phyloP scores from a whole-genome alignment of 1,284 basidiomycete genomes.

The Cutaneotrichosporon dermatis region DNA sequence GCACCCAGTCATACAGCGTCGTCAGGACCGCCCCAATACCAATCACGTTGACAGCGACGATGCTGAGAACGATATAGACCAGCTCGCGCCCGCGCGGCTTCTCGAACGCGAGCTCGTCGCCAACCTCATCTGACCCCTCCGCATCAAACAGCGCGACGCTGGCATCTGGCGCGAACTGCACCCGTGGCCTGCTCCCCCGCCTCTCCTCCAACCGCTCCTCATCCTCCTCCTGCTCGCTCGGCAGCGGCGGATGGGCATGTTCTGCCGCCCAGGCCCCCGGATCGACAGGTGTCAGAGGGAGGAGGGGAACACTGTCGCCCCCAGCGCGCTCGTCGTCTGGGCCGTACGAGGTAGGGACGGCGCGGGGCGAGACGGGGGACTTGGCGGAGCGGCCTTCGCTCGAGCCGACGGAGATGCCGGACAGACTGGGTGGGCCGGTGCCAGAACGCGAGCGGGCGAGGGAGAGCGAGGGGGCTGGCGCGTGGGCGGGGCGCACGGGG shows the following conservation, averaged over 20 bases:
- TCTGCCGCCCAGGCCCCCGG: conserved; percentile 7
- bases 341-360: background rate
- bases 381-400: background rate
- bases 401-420: background rate
- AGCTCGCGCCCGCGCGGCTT: conserved; percentile 30
- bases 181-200: background rate
- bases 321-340: background rate
- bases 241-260: background rate
- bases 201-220: background rate
- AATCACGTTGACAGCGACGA: conserved; percentile 26
- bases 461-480: conserved; percentile 1
- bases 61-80: conserved; percentile 24
- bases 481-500: background rate
- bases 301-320: background rate
- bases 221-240: background rate
- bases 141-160: conserved; percentile 3
- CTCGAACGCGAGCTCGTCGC: conserved; percentile 30
- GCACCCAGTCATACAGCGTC: conserved; percentile 44
- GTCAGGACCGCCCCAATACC: conserved; percentile 36
- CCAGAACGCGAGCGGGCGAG: conserved; percentile 2
- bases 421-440: conserved; percentile 1
- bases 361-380: background rate
- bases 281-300: background rate
- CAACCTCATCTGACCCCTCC: conserved; percentile 2
- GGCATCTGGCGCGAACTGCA: conserved; percentile 8